Evolutionary conservation across 1,139 yeast species (phyloP).

Genomic region (Sugiyamaella xylanicola): DNA sequence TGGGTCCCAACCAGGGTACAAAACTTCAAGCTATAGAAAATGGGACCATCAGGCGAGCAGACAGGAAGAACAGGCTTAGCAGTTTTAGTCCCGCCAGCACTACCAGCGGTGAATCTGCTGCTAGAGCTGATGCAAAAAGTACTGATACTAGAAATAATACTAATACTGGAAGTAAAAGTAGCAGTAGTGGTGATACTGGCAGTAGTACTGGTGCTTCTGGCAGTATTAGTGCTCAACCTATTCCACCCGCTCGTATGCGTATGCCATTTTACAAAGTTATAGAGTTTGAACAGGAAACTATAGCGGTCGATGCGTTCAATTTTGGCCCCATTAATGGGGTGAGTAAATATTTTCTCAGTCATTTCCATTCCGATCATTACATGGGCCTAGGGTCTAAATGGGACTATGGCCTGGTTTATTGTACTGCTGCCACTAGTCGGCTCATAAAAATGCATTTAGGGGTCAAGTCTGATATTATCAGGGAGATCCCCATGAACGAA

Average conservation of each 20-base stretch:
- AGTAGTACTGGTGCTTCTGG: too few relatives aligned
- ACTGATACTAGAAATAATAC: too few relatives aligned
- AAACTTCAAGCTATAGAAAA: too few relatives aligned
- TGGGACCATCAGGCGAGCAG: too few relatives aligned
- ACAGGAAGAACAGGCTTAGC: too few relatives aligned
- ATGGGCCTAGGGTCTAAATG: conserved; percentile 80
- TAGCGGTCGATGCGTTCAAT: conserved; percentile 47
- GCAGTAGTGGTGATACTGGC: too few relatives aligned
- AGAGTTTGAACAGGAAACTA: conserved; percentile 33
- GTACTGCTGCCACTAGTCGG: conserved; percentile 68
- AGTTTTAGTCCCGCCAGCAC: too few relatives aligned
- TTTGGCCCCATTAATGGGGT: conserved; percentile 44
- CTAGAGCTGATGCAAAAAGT: too few relatives aligned
- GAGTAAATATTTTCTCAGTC: conserved; percentile 46
- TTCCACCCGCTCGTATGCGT: conserved; percentile 2
- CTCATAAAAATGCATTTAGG: conserved; percentile 58
- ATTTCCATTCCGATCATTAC: conserved; percentile 93
- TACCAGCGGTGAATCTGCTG: too few relatives aligned
- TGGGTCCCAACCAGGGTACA: too few relatives aligned
- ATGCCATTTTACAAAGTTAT: conserved; percentile 44
- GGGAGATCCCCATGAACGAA: conserved; percentile 50
- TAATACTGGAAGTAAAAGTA: too few relatives aligned
- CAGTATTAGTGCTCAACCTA: too few relatives aligned
- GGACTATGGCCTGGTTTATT: conserved; percentile 68
- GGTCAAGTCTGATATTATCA: conserved; percentile 56